phyloP scores from a whole-genome alignment of 2,329 filamentous ascomycete genomes.

The Hypoxylon sp. region DNA sequence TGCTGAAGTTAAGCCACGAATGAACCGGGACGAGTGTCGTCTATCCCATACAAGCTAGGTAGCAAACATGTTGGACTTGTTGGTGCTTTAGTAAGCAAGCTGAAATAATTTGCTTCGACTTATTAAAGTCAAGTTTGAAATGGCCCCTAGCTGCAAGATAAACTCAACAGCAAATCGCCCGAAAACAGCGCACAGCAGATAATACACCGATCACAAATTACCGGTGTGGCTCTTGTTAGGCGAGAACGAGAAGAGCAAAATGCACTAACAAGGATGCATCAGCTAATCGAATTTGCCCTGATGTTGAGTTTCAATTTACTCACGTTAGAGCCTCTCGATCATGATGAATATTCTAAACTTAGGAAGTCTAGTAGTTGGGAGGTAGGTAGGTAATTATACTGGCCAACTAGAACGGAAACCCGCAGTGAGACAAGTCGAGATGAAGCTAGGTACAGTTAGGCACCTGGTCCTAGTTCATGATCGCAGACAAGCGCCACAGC shows the following conservation, averaged over 20 bases:
- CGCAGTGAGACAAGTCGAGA: not conserved
- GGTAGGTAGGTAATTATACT: not conserved
- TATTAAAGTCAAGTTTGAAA: conserved; percentile 16
- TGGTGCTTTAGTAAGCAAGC: conserved; percentile 9
- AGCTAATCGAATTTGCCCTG: not conserved
- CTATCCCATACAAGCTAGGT: conserved; percentile 16
- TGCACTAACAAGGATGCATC: not conserved
- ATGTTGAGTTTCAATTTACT: conserved; percentile 2
- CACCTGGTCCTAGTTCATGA: conserved; percentile 9
- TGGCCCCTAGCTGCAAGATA: conserved; percentile 19
- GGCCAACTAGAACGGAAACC: not conserved
- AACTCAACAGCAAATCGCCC: not conserved
- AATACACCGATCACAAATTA: conserved; percentile 12
- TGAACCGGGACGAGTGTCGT: conserved; percentile 7
- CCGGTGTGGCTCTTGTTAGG: conserved; percentile 1
- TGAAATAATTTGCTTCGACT: conserved; percentile 6
- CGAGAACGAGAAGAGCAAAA: not conserved
- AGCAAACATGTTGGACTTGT: conserved; percentile 18
- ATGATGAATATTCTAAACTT: conserved; percentile 16
- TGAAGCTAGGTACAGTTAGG: conserved; percentile 7
- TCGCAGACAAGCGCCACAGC: conserved; percentile 8
- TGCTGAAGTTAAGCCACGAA: conserved; percentile 5
- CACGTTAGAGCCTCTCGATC: not conserved
- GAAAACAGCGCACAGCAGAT: not conserved
- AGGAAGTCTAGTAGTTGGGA: not conserved